Conservation (phyloP, 2,329 filamentous ascomycete species). For the Fusarium oligoseptatum region DNA sequence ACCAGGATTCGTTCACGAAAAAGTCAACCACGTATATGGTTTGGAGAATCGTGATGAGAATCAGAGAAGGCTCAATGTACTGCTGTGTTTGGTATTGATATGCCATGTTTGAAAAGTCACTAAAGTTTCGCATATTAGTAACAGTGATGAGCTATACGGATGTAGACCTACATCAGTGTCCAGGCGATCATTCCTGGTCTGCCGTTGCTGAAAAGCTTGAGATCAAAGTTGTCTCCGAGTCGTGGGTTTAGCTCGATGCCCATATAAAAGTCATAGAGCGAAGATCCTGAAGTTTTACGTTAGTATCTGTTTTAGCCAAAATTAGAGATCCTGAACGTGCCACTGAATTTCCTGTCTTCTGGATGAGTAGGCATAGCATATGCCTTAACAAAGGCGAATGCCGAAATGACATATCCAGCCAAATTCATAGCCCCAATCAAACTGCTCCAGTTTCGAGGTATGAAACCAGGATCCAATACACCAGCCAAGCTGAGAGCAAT, state of each 20-base stretch:
- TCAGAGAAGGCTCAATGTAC: conserved; percentile 52
- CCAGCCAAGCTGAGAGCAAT: conserved; percentile 44
- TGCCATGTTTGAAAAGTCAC: conserved; percentile 47
- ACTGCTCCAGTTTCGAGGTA: conserved; percentile 58
- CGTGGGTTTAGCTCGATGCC: conserved; percentile 62
- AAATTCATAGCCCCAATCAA: conserved; percentile 56
- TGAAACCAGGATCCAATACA: conserved; percentile 54
- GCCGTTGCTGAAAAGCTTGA: conserved; percentile 63
- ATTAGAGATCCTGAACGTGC: conserved; percentile 31
- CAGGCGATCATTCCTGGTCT: conserved; percentile 62
- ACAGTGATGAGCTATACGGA: conserved; percentile 1
- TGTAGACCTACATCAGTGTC: conserved; percentile 56
- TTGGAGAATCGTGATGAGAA: conserved; percentile 60
- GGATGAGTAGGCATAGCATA: conserved; percentile 54
- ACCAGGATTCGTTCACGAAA: conserved; percentile 64
- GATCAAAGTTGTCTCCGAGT: conserved; percentile 57
- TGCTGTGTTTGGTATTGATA: conserved; percentile 58
- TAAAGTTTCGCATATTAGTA: conserved; percentile 26
- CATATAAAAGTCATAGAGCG: conserved; percentile 60
- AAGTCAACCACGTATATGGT: conserved; percentile 62
- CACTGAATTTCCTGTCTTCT: conserved; percentile 59
- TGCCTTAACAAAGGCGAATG: conserved; percentile 55
- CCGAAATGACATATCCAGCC: conserved; percentile 45
- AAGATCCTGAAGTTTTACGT: conserved; percentile 46
- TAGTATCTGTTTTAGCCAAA: background rate